Conservation (phyloP, 2,329 filamentous ascomycete genomes). For the Cladorrhinum sp. region DNA sequence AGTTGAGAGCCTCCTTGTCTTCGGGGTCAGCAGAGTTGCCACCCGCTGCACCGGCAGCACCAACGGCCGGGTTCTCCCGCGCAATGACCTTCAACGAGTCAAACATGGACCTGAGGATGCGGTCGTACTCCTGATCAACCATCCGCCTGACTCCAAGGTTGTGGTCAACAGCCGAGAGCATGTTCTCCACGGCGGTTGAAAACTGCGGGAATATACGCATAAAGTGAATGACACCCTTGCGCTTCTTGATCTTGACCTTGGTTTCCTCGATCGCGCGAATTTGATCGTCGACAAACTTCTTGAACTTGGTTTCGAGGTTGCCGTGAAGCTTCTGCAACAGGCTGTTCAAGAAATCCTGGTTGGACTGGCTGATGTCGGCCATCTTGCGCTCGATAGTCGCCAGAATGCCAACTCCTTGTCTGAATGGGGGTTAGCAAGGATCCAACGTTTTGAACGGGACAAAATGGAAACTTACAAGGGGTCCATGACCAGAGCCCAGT, state of each 20-base stretch:
- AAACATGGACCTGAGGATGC: constrained; percentile 93
- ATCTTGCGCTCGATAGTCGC: constrained; percentile 77
- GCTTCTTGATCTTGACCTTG: constrained; percentile 98
- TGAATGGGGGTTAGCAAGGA: constrained; percentile 36
- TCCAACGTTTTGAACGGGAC: neutral
- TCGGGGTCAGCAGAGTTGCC: constrained; percentile 57
- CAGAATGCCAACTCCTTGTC: constrained; percentile 86
- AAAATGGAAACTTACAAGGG: constrained; percentile 62
- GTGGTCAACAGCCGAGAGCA: constrained; percentile 60
- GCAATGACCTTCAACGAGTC: constrained; percentile 95
- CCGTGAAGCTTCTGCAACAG: constrained; percentile 76
- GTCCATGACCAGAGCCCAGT: constrained; percentile 79
- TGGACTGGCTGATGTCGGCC: constrained; percentile 77
- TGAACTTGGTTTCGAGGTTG: constrained; percentile 71
- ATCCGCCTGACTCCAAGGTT: constrained; percentile 66
- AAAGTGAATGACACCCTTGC: constrained; percentile 93
- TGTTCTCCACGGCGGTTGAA: constrained; percentile 77
- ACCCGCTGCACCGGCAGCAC: constrained; percentile 35
- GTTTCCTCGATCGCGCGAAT: constrained; percentile 95
- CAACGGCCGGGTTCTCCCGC: constrained; percentile 58
- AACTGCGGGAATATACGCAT: constrained; percentile 92
- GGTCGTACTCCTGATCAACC: constrained; percentile 82
- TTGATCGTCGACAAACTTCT: constrained; percentile 89
- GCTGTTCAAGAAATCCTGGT: constrained; percentile 83
- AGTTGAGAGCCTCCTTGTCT: constrained; percentile 95